phyloP scores from a whole-genome alignment of 1,284 basidiomycete genomes.

The Coriolopsis trogii region DNA sequence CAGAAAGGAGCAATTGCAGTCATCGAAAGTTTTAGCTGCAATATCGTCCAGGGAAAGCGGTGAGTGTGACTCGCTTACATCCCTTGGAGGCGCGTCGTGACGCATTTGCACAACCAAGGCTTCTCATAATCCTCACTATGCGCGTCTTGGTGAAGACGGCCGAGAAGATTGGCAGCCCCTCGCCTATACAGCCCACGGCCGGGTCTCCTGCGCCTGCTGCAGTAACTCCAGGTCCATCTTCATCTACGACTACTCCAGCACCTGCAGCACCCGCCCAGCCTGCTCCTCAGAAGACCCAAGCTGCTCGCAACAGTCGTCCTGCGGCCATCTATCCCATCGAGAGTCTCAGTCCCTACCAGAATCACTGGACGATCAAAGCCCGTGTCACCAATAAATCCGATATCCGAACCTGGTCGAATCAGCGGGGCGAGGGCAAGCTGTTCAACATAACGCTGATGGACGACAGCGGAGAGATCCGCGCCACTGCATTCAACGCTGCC shows the following conservation, averaged over 20 bases:
- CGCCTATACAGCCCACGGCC: slow-evolving; percentile 32
- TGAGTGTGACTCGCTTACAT: slow-evolving; percentile 47
- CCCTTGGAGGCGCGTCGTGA: too few relatives aligned
- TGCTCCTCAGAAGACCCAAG: slow-evolving; percentile 33
- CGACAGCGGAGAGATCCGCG: slow-evolving; percentile 92
- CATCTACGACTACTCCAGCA: slow-evolving; percentile 12
- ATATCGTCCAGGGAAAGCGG: slow-evolving; percentile 85
- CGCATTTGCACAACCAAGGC: slow-evolving; percentile 45
- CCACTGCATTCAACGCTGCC: slow-evolving; percentile 89
- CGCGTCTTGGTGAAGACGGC: slow-evolving; percentile 54
- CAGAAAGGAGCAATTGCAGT: slow-evolving; percentile 75
- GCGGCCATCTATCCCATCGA: slow-evolving; percentile 85
- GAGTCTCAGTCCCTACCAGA: slow-evolving; percentile 95
- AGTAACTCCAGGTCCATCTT: slow-evolving; percentile 28
- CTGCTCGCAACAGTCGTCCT: slow-evolving; percentile 26
- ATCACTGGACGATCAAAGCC: slow-evolving; percentile 98
- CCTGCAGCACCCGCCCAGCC: slow-evolving; percentile 23
- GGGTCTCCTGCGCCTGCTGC: slow-evolving; percentile 30
- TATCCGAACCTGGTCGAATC: slow-evolving; percentile 89
- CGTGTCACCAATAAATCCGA: slow-evolving; percentile 92
- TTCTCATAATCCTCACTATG: slow-evolving; percentile 85
- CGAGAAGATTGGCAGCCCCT: slow-evolving; percentile 81
- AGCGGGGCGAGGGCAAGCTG: slow-evolving; percentile 92
- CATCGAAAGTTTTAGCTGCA: slow-evolving; percentile 82
- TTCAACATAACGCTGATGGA: slow-evolving; percentile 96